Evolutionary conservation across 495 filamentous ascomycete genomes (phyloP).

Genomic region (Acidiella bohemica): DNA sequence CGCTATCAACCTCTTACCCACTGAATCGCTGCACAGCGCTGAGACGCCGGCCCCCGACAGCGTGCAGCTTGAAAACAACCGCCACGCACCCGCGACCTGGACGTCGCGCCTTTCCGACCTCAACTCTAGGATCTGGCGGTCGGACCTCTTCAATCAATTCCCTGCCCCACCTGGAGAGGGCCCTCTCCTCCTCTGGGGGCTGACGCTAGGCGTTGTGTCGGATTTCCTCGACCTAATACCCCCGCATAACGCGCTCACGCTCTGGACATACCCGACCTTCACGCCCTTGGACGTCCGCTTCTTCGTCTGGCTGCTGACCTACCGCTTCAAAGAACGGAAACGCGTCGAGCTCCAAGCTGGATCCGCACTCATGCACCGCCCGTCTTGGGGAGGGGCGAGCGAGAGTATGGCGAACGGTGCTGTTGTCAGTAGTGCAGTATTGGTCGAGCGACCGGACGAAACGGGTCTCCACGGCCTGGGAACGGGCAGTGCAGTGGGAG

Average conservation of each 20-base stretch:
- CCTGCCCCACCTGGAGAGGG: conserved; percentile 9
- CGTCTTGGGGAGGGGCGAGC: conserved; percentile 34
- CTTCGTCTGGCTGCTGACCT: conserved; percentile 48
- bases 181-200: conserved; percentile 59
- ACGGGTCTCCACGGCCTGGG: conserved; percentile 21
- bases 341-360: conserved; percentile 18
- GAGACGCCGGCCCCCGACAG: conserved; percentile 15
- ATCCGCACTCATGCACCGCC: conserved; percentile 6
- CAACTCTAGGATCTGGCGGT: conserved; percentile 1
- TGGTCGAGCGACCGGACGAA: conserved; percentile 27
- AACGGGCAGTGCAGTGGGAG: conserved; percentile 5
- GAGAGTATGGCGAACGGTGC: conserved; percentile 32
- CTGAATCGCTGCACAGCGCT: conserved; percentile 45
- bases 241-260: conserved; percentile 43
- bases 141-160: conserved; percentile 14
- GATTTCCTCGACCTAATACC: conserved; percentile 63
- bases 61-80: conserved; percentile 8
- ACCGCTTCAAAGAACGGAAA: conserved; percentile 33
- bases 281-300: conserved; percentile 50
- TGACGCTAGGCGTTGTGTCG: conserved; percentile 57
- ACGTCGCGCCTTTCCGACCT: not conserved
- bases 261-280: conserved; percentile 66
- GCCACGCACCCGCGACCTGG: conserved; percentile 2
- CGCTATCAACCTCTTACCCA: conserved; percentile 49
- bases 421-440: no score